Conservation (phyloP, 2,329 filamentous ascomycete species). For the Pyricularia grisea region DNA sequence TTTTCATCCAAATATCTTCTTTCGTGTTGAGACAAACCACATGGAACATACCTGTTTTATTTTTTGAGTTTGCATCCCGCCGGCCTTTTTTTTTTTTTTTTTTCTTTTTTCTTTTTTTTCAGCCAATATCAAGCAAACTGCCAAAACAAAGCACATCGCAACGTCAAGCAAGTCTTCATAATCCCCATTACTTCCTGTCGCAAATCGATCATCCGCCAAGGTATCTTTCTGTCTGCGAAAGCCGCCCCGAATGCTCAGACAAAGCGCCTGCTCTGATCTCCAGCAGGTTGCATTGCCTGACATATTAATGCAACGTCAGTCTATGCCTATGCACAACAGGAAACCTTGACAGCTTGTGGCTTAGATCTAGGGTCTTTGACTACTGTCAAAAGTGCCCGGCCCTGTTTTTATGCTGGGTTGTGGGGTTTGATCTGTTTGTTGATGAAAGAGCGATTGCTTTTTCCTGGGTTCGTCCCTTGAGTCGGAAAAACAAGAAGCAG, state of each 20-base stretch:
- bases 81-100: neutral
- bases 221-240: neutral
- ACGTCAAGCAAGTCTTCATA: neutral
- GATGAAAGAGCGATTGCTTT: neutral
- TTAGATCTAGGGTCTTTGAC: neutral
- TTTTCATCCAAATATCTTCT: neutral
- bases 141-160: neutral
- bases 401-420: neutral
- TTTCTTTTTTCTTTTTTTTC: neutral
- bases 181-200: neutral
- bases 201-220: neutral
- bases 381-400: neutral
- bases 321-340: neutral
- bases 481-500: neutral
- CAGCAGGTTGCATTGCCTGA: neutral
- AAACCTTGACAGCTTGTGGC: neutral
- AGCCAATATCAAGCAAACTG: neutral
- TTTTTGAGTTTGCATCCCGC: neutral
- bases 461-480: neutral
- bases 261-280: neutral
- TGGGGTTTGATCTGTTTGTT: neutral
- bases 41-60: neutral
- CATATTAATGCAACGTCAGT: neutral
- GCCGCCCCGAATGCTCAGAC: neutral
- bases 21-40: neutral